Conservation (phyloP, 192 early-diverging fungal genomes). For the Powellomyces hirtus region DNA sequence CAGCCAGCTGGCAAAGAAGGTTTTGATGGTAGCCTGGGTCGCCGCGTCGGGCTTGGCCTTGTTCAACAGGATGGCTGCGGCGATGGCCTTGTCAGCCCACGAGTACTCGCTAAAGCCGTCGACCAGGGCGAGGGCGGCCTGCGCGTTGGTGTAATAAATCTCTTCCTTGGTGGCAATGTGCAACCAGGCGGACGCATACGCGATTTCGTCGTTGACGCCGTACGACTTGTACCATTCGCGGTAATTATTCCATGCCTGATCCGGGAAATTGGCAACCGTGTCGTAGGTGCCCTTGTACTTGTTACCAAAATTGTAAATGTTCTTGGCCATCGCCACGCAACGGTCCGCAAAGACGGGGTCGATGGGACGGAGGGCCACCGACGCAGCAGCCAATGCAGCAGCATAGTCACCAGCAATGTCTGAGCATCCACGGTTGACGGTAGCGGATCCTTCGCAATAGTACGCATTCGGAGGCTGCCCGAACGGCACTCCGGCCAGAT, state of each 20-base stretch:
- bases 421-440: constrained; percentile 26
- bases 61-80: constrained; percentile 38
- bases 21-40: constrained; percentile 17
- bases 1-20: constrained; percentile 17
- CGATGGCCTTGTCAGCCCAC: constrained; percentile 29
- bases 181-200: constrained; percentile 20
- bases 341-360: constrained; percentile 24
- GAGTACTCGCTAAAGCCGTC: constrained; percentile 21
- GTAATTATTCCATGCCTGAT: constrained; percentile 19
- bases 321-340: constrained; percentile 18
- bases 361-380: constrained; percentile 6
- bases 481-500: constrained; percentile 15
- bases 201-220: constrained; percentile 23
- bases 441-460: constrained; percentile 23
- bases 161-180: constrained; percentile 16
- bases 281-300: constrained; percentile 25
- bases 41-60: constrained; percentile 14
- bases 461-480: not conserved
- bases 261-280: not conserved
- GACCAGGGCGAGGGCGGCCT: not conserved
- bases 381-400: constrained; percentile 17
- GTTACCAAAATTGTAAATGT: constrained; percentile 22
- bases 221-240: constrained; percentile 27
- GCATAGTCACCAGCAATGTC: constrained; percentile 35
- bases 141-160: not conserved